Evolutionary conservation across 352 stramenopile species (phyloP), one percentile per base, ranked within the genome.

Genomic region (Bremia lactucae): DNA sequence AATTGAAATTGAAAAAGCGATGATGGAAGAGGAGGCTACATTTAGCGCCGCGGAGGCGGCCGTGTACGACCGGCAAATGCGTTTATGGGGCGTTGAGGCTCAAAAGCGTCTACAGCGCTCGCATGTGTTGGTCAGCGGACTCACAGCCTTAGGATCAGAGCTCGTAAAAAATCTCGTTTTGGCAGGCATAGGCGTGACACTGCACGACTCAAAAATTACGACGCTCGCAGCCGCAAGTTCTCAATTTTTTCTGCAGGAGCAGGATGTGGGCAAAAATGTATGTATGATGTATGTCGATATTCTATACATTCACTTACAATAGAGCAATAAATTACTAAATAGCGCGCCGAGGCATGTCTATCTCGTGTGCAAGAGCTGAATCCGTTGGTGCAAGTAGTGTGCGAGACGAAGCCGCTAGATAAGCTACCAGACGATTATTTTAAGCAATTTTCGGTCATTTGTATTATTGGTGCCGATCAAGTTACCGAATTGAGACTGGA

Each of bases 61-160:
- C 39, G 75, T 98, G 28, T 99, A 99, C 62, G 95, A 98, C 73
- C 83, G 96, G 15, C 95, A 98, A 71, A 98, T 99, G 70, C 90
- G 95, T 14, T 70, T 98, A n/a, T 99, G 95, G 95, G 96, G 96
- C 22, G 82, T 96, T 16, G 95, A 98, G 60, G 94, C 94, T 25
- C 95, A 99, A 76, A 83, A 86, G 48, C 72, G 88, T 0, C 79
- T 97, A 38, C 86, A 94, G 59, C 83, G 60, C 54, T 82, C 88
- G 15, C 72, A 80, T 29, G 82, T 97, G 33, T 52, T 97, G 7
- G 79, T 98, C 46, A 83, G 72, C 31, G 87, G 86, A 8, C 72
- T 97, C 37, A 69, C 62, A 8, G 45, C 87, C 49, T 58, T 94
- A 20, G 81, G 86, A 20, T 83, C 76, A 36, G 91, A 98, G 78